These are phyloP conservation scores for Paecilomyces fulvus DNA, from an alignment of 2,329 filamentous ascomycete genomes.

Conservation along the genomic window DNA sequence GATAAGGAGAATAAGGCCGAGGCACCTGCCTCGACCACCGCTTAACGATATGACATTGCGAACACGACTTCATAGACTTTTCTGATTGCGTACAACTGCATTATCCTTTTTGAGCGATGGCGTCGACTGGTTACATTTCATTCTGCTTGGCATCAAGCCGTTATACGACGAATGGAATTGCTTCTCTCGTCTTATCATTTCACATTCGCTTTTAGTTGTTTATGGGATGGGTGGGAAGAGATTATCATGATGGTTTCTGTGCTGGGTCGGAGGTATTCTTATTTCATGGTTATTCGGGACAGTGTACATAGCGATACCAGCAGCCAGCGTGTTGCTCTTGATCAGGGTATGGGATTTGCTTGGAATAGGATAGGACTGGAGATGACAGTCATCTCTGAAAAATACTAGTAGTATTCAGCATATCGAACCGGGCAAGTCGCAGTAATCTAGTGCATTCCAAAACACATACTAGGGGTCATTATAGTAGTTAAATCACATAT, in stretches of 20 bases:
- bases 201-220: background rate
- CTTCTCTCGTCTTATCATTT: background rate
- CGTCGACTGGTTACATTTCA: conserved; percentile 6
- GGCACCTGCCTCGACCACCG: background rate
- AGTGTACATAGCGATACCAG: background rate
- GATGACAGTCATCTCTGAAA: background rate
- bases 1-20: background rate
- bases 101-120: conserved; percentile 10
- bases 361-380: background rate
- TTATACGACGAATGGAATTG: background rate
- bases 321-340: background rate
- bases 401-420: background rate
- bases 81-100: background rate
- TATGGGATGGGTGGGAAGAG: background rate
- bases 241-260: background rate
- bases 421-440: background rate
- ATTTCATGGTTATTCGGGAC: background rate
- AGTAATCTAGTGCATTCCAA: background rate
- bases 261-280: background rate
- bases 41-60: background rate
- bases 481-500: too few species aligned
- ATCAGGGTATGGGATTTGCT: background rate
- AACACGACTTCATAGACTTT: background rate
- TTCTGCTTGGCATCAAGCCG: background rate
- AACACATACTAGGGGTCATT: background rate